phyloP scores from a whole-genome alignment of 2,329 filamentous ascomycete genomes.

The Clathrospora elynae region DNA sequence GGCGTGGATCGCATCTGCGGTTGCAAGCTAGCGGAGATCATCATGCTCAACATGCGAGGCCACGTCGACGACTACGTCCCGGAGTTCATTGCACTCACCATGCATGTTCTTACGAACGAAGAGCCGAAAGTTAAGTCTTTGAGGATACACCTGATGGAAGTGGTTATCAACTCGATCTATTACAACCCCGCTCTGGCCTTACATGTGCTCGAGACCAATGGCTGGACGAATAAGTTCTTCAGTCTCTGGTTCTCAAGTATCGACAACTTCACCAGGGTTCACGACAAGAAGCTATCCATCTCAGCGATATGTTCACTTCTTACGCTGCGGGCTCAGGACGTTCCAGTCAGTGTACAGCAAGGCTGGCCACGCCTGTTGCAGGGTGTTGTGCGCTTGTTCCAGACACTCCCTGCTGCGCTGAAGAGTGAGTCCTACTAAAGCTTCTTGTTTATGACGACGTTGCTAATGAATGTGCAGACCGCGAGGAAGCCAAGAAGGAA shows the following conservation, averaged over 20 bases:
- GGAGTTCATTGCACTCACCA: constrained; percentile 86
- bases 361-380: constrained; percentile 92
- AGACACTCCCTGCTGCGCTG: constrained; percentile 82
- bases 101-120: constrained; percentile 75
- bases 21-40: constrained; percentile 94
- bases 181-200: constrained; percentile 90
- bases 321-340: constrained; percentile 76
- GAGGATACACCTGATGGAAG: constrained; percentile 95
- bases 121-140: constrained; percentile 91
- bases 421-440: constrained; percentile 66
- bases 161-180: constrained; percentile 97
- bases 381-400: constrained; percentile 89
- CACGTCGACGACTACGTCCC: constrained; percentile 87
- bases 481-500: constrained; percentile 86
- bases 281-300: constrained; percentile 98
- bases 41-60: constrained; percentile 93
- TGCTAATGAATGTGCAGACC: constrained; percentile 59
- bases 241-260: constrained; percentile 98
- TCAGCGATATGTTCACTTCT: constrained; percentile 88
- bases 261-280: constrained; percentile 87
- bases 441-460: constrained; percentile 11
- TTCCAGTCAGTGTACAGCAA: constrained; percentile 89
- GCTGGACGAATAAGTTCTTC: constrained; percentile 99
- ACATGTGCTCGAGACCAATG: constrained; percentile 84
- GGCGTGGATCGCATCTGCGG: constrained; percentile 95